Conservation (phyloP, 2,329 filamentous ascomycete genomes). For the Fusarium neocosmosporiellum region DNA sequence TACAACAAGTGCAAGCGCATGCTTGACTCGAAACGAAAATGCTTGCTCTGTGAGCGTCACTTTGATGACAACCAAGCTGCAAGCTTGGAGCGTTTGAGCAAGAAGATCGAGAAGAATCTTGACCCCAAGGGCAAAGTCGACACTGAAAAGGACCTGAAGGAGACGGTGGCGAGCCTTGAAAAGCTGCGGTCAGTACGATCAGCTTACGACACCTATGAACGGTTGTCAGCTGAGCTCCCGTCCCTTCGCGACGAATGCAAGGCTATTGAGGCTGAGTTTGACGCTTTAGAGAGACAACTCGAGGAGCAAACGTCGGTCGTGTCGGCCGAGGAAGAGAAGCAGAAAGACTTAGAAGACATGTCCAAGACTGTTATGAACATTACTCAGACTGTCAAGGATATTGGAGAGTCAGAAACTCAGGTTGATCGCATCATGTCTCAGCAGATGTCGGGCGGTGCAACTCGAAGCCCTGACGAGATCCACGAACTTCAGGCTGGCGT, state of each 20-base stretch:
- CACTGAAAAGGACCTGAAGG: conserved; percentile 70
- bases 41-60: conserved; percentile 78
- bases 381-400: conserved; percentile 76
- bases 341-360: conserved; percentile 80
- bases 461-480: conserved; percentile 84
- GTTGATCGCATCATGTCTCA: conserved; percentile 81
- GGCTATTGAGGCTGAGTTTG: conserved; percentile 70
- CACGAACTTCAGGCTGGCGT: conserved; percentile 78
- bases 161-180: conserved; percentile 62
- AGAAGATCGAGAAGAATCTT: conserved; percentile 73
- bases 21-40: conserved; percentile 76
- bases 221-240: conserved; percentile 78
- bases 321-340: conserved; percentile 70
- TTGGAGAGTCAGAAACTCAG: conserved; percentile 76
- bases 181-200: conserved; percentile 71
- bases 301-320: conserved; percentile 77
- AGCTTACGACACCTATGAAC: conserved; percentile 79
- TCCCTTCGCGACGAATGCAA: conserved; percentile 72
- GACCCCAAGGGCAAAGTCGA: conserved; percentile 72
- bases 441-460: conserved; percentile 74
- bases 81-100: conserved; percentile 70
- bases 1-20: conserved; percentile 75
- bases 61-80: conserved; percentile 72
- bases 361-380: conserved; percentile 82
- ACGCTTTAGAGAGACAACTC: conserved; percentile 67